These are phyloP conservation scores for Rhododendron henanense DNA, from an alignment of 148 eudicot genomes.

Conservation along the genomic window DNA sequence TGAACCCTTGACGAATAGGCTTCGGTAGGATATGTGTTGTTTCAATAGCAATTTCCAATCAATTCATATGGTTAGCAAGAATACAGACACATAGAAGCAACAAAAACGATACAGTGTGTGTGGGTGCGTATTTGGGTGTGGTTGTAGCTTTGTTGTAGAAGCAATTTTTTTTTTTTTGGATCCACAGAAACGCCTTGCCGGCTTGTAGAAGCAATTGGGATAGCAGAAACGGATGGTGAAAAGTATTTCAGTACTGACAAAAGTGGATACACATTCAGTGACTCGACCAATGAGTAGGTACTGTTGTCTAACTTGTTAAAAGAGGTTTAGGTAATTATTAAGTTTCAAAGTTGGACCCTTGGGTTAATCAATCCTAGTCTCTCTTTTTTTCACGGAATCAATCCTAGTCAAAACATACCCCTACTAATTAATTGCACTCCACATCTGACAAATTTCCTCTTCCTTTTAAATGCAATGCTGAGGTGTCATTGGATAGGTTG, in stretches of 20 bases:
- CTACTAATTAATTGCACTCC: too few species aligned
- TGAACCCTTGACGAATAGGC: background rate
- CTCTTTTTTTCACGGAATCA: too few species aligned
- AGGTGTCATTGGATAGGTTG: background rate
- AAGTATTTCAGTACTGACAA: background rate
- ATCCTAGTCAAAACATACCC: too few species aligned
- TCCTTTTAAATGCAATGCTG: background rate
- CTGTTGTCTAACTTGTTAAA: background rate
- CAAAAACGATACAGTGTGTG: too few species aligned
- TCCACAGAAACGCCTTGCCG: too few species aligned
- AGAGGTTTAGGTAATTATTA: background rate
- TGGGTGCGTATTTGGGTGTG: too few species aligned
- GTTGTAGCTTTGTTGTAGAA: too few species aligned
- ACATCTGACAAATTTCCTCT: too few species aligned
- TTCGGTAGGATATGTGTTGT: background rate
- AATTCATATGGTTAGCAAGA: background rate
- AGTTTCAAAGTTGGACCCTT: background rate
- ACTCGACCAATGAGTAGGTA: background rate
- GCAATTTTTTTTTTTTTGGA: too few species aligned
- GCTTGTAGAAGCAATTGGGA: background rate
- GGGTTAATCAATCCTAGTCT: too few species aligned
- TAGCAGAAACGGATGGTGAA: background rate
- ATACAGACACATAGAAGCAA: background rate
- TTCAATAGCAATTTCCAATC: background rate
- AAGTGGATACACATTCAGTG: background rate